These are phyloP conservation scores for Marasmius oreades DNA, from an alignment of 1,284 basidiomycete genomes.

Conservation along the genomic window DNA sequence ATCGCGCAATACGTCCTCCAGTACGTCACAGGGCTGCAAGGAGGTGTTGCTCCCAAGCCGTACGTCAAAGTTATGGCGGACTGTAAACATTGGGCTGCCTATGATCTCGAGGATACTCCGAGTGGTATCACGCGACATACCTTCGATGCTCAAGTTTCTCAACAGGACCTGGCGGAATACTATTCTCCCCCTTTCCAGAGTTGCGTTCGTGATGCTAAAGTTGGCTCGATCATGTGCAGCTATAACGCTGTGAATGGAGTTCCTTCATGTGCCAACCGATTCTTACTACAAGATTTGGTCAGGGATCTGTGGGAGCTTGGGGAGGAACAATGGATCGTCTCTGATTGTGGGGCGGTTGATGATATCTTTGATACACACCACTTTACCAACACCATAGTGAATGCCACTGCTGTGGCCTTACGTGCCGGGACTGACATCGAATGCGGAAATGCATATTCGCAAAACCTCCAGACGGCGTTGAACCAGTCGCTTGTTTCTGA, in stretches of 20 bases:
- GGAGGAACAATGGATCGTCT: conserved; percentile 48
- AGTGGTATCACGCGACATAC: conserved; percentile 41
- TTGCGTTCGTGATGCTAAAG: conserved; percentile 56
- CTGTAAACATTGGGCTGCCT: conserved; percentile 58
- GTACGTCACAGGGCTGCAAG: conserved; percentile 51
- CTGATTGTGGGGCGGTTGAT: conserved; percentile 36
- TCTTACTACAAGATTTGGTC: conserved; percentile 47
- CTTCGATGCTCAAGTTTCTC: conserved; percentile 50
- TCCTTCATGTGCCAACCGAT: conserved; percentile 49
- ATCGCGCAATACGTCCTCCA: conserved; percentile 50
- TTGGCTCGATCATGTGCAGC: conserved; percentile 55
- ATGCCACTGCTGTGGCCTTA: conserved; percentile 47
- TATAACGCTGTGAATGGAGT: conserved; percentile 60
- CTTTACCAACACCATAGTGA: conserved; percentile 37
- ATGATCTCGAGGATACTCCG: conserved; percentile 52
- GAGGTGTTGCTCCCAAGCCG: conserved; percentile 47
- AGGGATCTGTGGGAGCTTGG: conserved; percentile 51
- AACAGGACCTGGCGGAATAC: conserved; percentile 54
- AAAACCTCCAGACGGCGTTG: conserved; percentile 42
- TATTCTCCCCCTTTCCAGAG: conserved; percentile 53
- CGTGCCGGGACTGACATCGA: conserved; percentile 55
- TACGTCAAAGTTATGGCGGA: conserved; percentile 50
- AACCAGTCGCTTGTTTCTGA: conserved; percentile 43
- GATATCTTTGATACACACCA: conserved; percentile 49
- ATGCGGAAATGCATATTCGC: conserved; percentile 45